A percentile compares a stretch with the other conserved stretches of the same genome.
These are phyloP conservation scores for Populus deltoides DNA, from an alignment of 345 rosid species.

Conservation along the genomic window DNA sequence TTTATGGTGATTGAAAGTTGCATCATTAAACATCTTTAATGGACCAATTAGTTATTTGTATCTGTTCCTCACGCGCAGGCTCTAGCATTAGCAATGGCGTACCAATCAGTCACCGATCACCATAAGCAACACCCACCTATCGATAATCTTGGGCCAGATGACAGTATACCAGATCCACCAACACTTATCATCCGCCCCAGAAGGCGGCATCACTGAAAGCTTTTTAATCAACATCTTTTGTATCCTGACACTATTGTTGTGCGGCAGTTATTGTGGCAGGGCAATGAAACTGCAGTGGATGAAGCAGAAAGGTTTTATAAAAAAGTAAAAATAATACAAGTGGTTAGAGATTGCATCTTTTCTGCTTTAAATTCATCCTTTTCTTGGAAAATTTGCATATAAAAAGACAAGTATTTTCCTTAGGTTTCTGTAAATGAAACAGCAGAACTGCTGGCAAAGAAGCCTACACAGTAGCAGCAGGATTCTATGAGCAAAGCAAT, in stretches of 20 bases:
- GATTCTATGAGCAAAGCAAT: neutral
- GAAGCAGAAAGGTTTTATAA: neutral
- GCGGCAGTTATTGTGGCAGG: too few species aligned
- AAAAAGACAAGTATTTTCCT: too few species aligned
- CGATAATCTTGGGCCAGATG: slow-evolving; percentile 57
- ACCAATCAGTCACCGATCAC: slow-evolving; percentile 66
- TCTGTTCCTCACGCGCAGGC: slow-evolving; percentile 40
- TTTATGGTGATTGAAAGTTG: neutral
- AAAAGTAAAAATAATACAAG: neutral
- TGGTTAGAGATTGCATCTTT: neutral
- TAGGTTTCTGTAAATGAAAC: too few species aligned
- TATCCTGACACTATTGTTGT: neutral
- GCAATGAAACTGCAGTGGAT: neutral
- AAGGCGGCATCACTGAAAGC: slow-evolving; percentile 30
- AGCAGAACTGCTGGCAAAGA: too few species aligned
- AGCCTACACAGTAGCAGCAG: neutral
- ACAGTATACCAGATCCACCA: slow-evolving; percentile 47
- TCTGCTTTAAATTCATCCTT: neutral
- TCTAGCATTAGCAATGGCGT: slow-evolving; percentile 84
- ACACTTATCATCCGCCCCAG: slow-evolving; percentile 40
- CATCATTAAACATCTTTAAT: neutral
- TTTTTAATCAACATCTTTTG: neutral
- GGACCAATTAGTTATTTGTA: neutral
- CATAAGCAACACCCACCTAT: slow-evolving; percentile 81
- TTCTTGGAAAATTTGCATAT: neutral